Evolutionary conservation across 164 flowering plant species (phyloP), one percentile per base, ranked within the genome.

Genomic region (Stephania japonica): DNA sequence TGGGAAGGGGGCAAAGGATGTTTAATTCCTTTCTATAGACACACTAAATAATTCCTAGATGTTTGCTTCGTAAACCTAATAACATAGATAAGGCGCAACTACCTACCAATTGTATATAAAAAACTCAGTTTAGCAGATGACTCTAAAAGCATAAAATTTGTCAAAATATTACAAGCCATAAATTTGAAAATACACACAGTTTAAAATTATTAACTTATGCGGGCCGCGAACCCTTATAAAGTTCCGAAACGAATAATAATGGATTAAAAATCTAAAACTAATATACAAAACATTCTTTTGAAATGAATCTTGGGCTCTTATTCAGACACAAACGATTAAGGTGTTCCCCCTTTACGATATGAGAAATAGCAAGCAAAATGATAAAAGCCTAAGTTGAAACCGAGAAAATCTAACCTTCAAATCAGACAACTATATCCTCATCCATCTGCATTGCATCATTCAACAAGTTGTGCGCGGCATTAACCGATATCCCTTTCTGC

Each of bases 391-490:
- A 24, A 38, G 13, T 66, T 67, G 11, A 42, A 76, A 8, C 42
- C 47, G 42, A 47, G 69, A 75, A 69, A 75, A 69, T 64, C 79
- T 32, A 81, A 77, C 75, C 77, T 70, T 65, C 65, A 68, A 65
- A 67, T 84, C 79, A 92, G 84, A 92, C 91, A 75, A 92, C 88
- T 21, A 92, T 91, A 78, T 92, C 98, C 62, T 89, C 92, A 75
- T 91, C 98, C 81, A 83, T 88, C 81, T 83, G 83, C 53, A 44
- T 42, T 6, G 76, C 83, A 8, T 77, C 83, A 65, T 83, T 47
- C 76, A 92, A 74, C 80, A 92, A 42, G 73, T 88, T 83, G 67
- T 86, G 90, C 8, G 93, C 94, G 0, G 89, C 61, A 71, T 77
- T 79, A 4, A 91, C 3, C 23, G 94, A 86, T 65, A 91, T 77